These are phyloP conservation scores for Silene conica DNA, from an alignment of 148 eudicot genomes.

Conservation along the genomic window DNA sequence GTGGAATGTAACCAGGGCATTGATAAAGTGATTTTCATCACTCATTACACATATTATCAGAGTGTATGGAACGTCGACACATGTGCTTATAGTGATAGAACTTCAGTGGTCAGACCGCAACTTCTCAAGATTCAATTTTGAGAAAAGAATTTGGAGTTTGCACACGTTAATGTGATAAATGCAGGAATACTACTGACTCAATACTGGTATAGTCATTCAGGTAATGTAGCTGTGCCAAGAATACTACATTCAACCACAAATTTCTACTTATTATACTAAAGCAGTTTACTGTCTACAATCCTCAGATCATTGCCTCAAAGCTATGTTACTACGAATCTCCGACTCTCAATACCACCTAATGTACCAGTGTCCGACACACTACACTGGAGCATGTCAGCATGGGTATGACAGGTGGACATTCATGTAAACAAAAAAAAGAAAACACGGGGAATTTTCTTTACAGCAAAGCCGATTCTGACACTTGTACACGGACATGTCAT, in stretches of 20 bases:
- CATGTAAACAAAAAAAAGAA: background rate
- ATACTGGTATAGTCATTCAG: too few species aligned
- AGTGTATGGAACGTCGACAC: background rate
- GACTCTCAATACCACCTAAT: background rate
- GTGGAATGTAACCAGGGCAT: background rate
- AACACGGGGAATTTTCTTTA: background rate
- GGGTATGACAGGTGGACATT: background rate
- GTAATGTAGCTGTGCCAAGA: too few species aligned
- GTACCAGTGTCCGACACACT: background rate
- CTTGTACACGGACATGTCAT: background rate
- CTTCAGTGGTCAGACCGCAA: too few species aligned
- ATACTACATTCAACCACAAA: background rate
- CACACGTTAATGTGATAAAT: background rate
- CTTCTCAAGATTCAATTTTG: background rate
- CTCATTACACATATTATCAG: background rate
- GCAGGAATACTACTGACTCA: background rate
- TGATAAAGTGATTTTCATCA: background rate
- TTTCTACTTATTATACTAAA: background rate
- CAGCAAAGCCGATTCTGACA: background rate
- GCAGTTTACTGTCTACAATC: too few species aligned
- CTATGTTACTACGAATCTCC: background rate
- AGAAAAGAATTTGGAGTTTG: background rate
- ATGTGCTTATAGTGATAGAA: too few species aligned
- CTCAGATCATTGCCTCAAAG: background rate
- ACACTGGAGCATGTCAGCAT: background rate